Percentiles rank a stretch among this genome's conserved stretches.
Evolutionary conservation across 805 yeast species (phyloP).

Genomic region (Yarrowia sp.): DNA sequence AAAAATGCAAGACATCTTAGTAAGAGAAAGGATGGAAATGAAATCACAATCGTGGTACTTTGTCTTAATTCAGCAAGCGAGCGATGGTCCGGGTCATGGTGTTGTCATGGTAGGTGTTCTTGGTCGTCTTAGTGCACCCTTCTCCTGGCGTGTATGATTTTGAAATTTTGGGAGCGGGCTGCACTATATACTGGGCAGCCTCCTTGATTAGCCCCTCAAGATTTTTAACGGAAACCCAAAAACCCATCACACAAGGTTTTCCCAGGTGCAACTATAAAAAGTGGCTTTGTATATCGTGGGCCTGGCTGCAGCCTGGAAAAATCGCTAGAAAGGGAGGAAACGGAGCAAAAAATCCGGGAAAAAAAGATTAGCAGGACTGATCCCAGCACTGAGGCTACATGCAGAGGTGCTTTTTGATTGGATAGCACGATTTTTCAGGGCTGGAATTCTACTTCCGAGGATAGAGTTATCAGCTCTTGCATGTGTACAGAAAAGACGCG

Average conservation of each 20-base stretch:
- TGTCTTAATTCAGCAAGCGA: no score
- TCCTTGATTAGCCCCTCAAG: background rate
- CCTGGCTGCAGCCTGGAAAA: background rate
- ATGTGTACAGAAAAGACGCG: background rate
- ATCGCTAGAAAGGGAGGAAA: background rate
- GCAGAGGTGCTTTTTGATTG: no score
- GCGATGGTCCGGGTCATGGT: no score
- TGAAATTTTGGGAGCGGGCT: background rate
- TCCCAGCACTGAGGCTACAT: no score
- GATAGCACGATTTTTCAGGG: background rate
- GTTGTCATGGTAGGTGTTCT: background rate
- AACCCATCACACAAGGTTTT: background rate
- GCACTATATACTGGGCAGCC: background rate
- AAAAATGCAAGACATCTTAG: no score
- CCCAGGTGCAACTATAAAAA: background rate
- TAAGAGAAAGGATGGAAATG: no score
- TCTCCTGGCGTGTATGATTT: background rate
- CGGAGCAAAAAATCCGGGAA: background rate
- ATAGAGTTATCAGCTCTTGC: background rate
- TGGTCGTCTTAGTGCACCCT: background rate
- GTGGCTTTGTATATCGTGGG: background rate
- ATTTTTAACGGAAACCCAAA: background rate
- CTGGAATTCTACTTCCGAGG: background rate
- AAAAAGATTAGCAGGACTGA: background rate
- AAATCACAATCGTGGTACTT: no score